Conservation (phyloP, 2,329 filamentous ascomycete species). For the Hymenoscyphus infarciens region DNA sequence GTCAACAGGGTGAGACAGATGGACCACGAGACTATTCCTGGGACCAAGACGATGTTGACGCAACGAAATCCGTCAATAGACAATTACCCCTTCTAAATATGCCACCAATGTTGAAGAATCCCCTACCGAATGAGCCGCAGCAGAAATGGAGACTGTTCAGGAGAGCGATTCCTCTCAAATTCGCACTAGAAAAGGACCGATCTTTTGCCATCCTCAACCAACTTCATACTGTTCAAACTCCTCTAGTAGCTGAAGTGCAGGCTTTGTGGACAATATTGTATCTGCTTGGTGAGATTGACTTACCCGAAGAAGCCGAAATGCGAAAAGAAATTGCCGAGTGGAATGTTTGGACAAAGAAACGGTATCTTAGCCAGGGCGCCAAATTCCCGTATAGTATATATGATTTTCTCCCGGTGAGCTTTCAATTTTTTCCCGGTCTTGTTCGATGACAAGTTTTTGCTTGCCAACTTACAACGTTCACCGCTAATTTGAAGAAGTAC, state of each 20-base stretch:
- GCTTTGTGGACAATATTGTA: constrained; percentile 35
- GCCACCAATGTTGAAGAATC: constrained; percentile 20
- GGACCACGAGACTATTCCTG: constrained; percentile 22
- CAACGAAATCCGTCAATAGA: constrained; percentile 26
- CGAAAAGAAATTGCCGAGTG: constrained; percentile 33
- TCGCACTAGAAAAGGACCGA: constrained; percentile 33
- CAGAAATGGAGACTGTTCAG: constrained; percentile 33
- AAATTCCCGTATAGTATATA: constrained; percentile 35
- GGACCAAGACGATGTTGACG: constrained; percentile 24
- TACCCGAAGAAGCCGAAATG: constrained; percentile 33
- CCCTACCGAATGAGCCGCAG: constrained; percentile 17
- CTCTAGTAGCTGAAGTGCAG: constrained; percentile 33
- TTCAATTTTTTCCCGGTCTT: constrained; percentile 24
- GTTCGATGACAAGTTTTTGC: neutral
- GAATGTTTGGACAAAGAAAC: constrained; percentile 37
- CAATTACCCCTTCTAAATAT: constrained; percentile 29
- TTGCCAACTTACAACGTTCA: neutral
- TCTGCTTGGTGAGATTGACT: constrained; percentile 31
- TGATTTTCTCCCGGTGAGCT: constrained; percentile 35
- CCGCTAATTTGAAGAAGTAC: constrained; percentile 25
- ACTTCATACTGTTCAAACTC: constrained; percentile 35
- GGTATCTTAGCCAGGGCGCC: constrained; percentile 35
- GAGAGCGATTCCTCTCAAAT: constrained; percentile 23
- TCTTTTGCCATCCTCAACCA: constrained; percentile 35
- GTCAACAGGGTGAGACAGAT: constrained; percentile 1